Percentiles rank a stretch among this genome's conserved stretches.
These are phyloP conservation scores for Vinca major DNA, from an alignment of 305 asterid genomes.

Conservation along the genomic window DNA sequence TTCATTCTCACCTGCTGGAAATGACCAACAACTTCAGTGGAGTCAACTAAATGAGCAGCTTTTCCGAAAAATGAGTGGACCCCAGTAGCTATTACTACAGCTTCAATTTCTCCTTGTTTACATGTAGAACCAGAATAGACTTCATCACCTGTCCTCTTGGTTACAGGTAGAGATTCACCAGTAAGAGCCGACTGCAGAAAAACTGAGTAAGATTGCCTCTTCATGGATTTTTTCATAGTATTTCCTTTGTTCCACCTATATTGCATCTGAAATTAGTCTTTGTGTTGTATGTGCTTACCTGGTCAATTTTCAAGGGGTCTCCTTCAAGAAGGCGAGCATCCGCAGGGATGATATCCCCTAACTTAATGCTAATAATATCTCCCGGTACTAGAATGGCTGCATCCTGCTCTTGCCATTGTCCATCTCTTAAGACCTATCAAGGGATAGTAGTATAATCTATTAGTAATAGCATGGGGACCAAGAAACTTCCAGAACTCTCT, in stretches of 20 bases:
- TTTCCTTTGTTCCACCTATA: not conserved
- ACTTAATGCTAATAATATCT: slow-evolving; percentile 24
- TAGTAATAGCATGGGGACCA: not conserved
- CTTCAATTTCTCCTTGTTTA: slow-evolving; percentile 26
- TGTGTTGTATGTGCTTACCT: slow-evolving; percentile 9
- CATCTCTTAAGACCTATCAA: slow-evolving; percentile 22
- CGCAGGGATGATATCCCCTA: slow-evolving; percentile 29
- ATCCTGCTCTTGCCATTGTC: slow-evolving; percentile 21
- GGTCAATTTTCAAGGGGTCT: slow-evolving; percentile 22
- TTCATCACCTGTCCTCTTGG: slow-evolving; percentile 23
- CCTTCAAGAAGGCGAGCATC: slow-evolving; percentile 27
- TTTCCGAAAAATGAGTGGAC: slow-evolving; percentile 23
- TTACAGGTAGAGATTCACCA: slow-evolving; percentile 25
- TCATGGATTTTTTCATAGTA: not conserved
- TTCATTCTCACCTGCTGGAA: slow-evolving; percentile 19
- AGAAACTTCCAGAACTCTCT: not conserved
- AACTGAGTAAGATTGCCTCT: not conserved
- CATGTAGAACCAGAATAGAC: slow-evolving; percentile 25
- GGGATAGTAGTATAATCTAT: not conserved
- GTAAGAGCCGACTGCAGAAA: slow-evolving; percentile 23
- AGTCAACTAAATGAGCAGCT: slow-evolving; percentile 25
- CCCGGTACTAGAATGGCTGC: slow-evolving; percentile 25
- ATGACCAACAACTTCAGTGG: slow-evolving; percentile 22
- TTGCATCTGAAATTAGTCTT: not conserved
- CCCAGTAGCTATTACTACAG: slow-evolving; percentile 23